Evolutionary conservation across 805 yeast species (phyloP), one percentile per base, ranked within the genome.

Genomic region (Saccharomycopsis vini): DNA sequence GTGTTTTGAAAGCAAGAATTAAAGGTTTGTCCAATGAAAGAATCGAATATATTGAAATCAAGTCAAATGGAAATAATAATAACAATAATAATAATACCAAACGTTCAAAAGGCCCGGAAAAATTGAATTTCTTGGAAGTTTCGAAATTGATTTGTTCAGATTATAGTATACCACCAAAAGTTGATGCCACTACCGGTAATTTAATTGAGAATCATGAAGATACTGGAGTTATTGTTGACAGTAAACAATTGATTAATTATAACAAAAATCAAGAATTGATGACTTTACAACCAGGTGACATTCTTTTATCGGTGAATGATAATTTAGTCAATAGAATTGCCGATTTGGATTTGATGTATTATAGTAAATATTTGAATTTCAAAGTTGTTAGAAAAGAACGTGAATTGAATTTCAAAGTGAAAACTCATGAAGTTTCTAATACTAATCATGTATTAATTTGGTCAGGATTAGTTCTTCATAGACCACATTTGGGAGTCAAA

Each of bases 291-390:
- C 52, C 52, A 5, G 50, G 50, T 15, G 52, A 49, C 23, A 49
- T 49, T 37, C 30, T 49, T 12, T 44, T 49, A 26, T 46, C 50
- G 18, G 50, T 49, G 13, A 49, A 49, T 30, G 52, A 49, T 18
- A 46, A 46, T 33, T 31, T 47, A 36, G 52, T 49, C 3, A 49
- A 46, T 23, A 23, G 50, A 22, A 43, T 49, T 18, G 52, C 52
- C 20, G 52, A 49, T 30, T 46, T 49, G 29, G 52, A 49, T 37
- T 46, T 49, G 41, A 49, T 49, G 52, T 49, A 46, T 26, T 49
- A 49, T 24, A 39, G 42, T 21, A 49, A 49, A 28, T 46, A 46
- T 32, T 34, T 49, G 24, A 49, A 44, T 34, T 49, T 49, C 42
- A 49, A 44, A 28, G 50, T 49, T 18, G 52, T 49, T 12, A 36